Evolutionary conservation across 148 eudicot species (phyloP).

Genomic region (Diospyros kaki): DNA sequence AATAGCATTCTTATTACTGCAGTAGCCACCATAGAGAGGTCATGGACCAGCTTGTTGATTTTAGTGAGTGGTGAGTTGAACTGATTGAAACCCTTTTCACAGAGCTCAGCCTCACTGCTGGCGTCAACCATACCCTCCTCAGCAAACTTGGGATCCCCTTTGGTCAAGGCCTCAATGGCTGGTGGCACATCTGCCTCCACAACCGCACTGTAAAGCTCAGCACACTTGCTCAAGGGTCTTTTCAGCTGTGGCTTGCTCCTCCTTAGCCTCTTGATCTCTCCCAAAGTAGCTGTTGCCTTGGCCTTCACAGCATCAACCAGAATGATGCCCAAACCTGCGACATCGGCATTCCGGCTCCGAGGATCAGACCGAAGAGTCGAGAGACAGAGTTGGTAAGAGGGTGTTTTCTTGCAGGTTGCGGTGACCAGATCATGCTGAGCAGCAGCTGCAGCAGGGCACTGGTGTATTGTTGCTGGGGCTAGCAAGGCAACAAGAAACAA

Average conservation of each 20-base stretch:
- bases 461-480: background rate
- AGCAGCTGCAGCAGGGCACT: background rate
- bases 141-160: slow-evolving; percentile 5
- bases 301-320: background rate
- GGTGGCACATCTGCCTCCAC: background rate
- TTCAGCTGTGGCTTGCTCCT: background rate
- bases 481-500: background rate
- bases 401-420: background rate
- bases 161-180: background rate
- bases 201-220: background rate
- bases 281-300: background rate
- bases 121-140: background rate
- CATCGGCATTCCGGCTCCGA: background rate
- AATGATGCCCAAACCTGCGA: background rate
- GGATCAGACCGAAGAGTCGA: background rate
- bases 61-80: background rate
- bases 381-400: background rate
- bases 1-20: background rate
- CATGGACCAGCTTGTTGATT: background rate
- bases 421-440: background rate
- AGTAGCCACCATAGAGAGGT: slow-evolving; percentile 1
- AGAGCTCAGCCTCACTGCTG: background rate
- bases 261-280: background rate
- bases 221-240: background rate
- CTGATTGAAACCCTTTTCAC: background rate